Percentiles rank a stretch among this genome's conserved stretches.
Conservation (phyloP, 116 monocot genomes). For the Cymodocea nodosa region DNA sequence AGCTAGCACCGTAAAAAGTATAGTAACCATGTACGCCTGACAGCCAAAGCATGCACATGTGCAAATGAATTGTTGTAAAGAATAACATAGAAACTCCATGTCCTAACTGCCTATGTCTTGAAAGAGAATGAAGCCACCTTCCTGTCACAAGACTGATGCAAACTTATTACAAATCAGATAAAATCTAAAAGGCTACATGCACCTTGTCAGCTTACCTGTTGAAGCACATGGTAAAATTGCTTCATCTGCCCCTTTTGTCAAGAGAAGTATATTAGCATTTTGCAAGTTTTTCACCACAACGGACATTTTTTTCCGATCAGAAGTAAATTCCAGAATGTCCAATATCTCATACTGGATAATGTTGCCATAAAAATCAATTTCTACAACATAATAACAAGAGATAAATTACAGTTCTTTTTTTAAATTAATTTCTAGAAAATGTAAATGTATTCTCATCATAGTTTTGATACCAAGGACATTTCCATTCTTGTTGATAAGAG, state of each 20-base stretch:
- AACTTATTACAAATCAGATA: no score
- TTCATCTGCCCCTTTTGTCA: constrained; percentile 98
- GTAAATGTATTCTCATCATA: background rate
- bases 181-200: background rate
- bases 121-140: no score
- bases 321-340: constrained; percentile 92
- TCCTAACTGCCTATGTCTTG: no score
- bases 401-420: background rate
- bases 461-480: constrained; percentile 42
- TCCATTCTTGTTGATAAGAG: constrained; percentile 56
- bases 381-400: constrained; percentile 28
- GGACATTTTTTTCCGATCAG: constrained; percentile 98
- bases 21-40: no score
- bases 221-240: constrained; percentile 65
- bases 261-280: constrained; percentile 53
- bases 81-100: no score
- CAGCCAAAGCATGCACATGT: no score
- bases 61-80: no score
- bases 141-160: no score
- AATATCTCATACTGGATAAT: constrained; percentile 61
- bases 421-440: background rate
- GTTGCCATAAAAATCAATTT: constrained; percentile 54
- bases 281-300: constrained; percentile 77
- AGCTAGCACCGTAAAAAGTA: no score
- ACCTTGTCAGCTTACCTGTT: constrained; percentile 30